Evolutionary conservation across 495 filamentous ascomycete species (phyloP).

Genomic region (Penicillium silybi): DNA sequence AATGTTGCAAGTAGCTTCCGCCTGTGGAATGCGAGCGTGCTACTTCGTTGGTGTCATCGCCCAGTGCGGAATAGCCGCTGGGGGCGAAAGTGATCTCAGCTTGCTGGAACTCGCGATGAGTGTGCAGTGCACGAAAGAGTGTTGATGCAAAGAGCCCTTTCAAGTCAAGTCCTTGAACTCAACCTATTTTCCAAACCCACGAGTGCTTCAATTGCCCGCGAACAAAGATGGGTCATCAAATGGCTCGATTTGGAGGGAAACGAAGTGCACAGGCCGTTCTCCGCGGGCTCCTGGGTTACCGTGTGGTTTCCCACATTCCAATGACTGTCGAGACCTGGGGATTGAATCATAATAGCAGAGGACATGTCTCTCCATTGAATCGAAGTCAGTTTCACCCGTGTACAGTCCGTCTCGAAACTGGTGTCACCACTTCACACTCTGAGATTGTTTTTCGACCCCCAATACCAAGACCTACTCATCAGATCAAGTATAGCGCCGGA

Average conservation of each 20-base stretch:
- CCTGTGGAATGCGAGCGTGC: conserved; percentile 13
- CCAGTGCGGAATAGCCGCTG: background rate
- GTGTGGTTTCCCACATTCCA: background rate
- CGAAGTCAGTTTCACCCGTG: background rate
- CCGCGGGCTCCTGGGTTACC: background rate
- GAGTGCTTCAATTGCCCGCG: background rate
- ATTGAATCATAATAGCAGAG: background rate
- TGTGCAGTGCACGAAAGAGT: background rate
- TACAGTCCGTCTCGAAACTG: no score
- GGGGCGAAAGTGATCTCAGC: background rate
- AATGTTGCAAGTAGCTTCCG: background rate
- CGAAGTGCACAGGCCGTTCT: background rate
- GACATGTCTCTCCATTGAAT: background rate
- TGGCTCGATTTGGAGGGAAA: background rate
- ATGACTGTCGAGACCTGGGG: background rate
- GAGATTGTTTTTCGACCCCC: no score
- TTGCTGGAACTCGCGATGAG: background rate
- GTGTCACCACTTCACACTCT: no score
- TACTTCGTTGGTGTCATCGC: conserved; percentile 5
- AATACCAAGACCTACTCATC: no score
- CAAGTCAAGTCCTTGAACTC: background rate
- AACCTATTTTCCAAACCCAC: background rate
- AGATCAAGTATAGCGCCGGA: no score
- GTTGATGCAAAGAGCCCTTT: background rate
- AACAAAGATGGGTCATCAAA: background rate